A percentile compares a stretch with the other conserved stretches of the same genome.
Evolutionary conservation across 1,284 basidiomycete genomes (phyloP).

Genomic region (Neolentinus lepideus): DNA sequence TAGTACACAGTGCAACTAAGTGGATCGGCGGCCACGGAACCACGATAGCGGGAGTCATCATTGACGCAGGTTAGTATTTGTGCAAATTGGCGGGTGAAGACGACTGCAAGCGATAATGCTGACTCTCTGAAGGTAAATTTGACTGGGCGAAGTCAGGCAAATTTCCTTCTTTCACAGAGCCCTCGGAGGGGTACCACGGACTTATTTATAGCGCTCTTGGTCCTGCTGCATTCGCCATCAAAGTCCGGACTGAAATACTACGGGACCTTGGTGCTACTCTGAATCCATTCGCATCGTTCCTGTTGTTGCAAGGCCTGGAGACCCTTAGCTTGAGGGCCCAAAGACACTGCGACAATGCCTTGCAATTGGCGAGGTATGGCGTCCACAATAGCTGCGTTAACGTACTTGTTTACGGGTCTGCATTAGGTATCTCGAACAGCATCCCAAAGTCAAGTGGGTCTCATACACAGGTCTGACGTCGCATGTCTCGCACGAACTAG

Average conservation of each 20-base stretch:
- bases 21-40: conserved; percentile 92
- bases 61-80: conserved; percentile 71
- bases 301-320: conserved; percentile 83
- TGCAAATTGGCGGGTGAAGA: neutral
- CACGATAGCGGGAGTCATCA: conserved; percentile 78
- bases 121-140: conserved; percentile 55
- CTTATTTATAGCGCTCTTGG: conserved; percentile 71
- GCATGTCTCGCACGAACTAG: conserved; percentile 60
- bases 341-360: conserved; percentile 70
- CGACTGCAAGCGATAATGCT: neutral
- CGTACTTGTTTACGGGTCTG: conserved; percentile 13
- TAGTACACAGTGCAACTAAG: conserved; percentile 83
- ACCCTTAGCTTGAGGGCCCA: conserved; percentile 78
- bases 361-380: conserved; percentile 59
- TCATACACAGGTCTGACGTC: conserved; percentile 70
- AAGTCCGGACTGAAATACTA: conserved; percentile 68
- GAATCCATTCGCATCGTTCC: conserved; percentile 81
- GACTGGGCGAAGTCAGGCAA: conserved; percentile 75
- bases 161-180: conserved; percentile 81
- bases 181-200: conserved; percentile 83
- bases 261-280: conserved; percentile 74
- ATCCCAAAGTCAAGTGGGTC: conserved; percentile 75
- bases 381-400: conserved; percentile 16
- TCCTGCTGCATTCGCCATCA: conserved; percentile 63
- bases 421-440: conserved; percentile 59